phyloP scores from a whole-genome alignment of 2,329 filamentous ascomycete species.

The Aspergillus bombycis region DNA sequence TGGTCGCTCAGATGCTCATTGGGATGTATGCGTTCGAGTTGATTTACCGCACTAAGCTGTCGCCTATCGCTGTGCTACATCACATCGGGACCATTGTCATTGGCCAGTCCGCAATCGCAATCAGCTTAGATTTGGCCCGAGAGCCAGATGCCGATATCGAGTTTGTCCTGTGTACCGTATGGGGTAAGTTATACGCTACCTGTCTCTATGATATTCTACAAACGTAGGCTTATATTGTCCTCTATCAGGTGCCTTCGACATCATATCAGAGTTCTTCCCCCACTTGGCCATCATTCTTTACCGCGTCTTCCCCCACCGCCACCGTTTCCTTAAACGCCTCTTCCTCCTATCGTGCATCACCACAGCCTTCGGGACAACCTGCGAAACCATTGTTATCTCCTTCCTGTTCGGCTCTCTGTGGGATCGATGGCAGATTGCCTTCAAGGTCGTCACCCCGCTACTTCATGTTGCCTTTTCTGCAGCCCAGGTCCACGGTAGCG shows the following conservation, averaged over 20 bases:
- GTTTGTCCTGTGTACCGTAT: slow-evolving; percentile 43
- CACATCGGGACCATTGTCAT: slow-evolving; percentile 47
- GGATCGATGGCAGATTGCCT: slow-evolving; percentile 46
- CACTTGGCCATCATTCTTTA: slow-evolving; percentile 52
- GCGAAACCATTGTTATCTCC: slow-evolving; percentile 50
- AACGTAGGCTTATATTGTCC: not conserved
- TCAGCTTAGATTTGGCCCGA: slow-evolving; percentile 32
- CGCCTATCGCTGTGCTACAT: slow-evolving; percentile 46
- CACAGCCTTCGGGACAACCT: slow-evolving; percentile 42
- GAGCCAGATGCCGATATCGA: slow-evolving; percentile 40
- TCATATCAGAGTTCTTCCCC: slow-evolving; percentile 51
- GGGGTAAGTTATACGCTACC: slow-evolving; percentile 36
- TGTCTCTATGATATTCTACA: not conserved
- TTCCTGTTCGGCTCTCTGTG: slow-evolving; percentile 49
- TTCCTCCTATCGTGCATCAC: slow-evolving; percentile 42
- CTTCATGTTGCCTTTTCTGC: slow-evolving; percentile 47
- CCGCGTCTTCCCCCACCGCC: slow-evolving; percentile 42
- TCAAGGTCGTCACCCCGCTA: slow-evolving; percentile 49
- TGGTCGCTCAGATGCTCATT: slow-evolving; percentile 46
- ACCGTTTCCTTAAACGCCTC: slow-evolving; percentile 43
- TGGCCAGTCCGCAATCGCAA: slow-evolving; percentile 47
- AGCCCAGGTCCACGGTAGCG: slow-evolving; percentile 48
- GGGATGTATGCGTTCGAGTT: slow-evolving; percentile 54
- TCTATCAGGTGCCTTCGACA: slow-evolving; percentile 48
- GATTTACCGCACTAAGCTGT: slow-evolving; percentile 46